Conservation (phyloP, 176 grass and related monocot genomes). For the Oropetium thomaeum region DNA sequence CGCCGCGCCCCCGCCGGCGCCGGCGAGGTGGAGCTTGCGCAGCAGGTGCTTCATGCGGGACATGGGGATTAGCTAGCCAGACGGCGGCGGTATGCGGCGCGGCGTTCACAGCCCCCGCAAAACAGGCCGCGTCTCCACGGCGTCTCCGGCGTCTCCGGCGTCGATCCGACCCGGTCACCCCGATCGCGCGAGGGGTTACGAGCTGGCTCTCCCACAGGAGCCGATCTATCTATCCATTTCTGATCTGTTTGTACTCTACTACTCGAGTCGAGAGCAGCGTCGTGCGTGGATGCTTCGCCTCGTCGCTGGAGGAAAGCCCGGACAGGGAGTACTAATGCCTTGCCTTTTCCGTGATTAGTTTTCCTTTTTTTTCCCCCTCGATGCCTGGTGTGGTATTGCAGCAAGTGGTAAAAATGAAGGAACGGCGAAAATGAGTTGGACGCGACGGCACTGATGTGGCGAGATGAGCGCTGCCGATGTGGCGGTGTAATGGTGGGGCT, state of each 20-base stretch:
- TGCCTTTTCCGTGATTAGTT: not conserved
- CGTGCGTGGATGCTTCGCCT: conserved; percentile 30
- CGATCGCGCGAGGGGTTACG: not conserved
- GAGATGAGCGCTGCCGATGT: not conserved
- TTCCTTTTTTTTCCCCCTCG: not conserved
- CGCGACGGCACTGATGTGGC: not conserved
- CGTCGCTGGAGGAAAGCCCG: conserved; percentile 21
- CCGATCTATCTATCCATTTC: conserved; percentile 26
- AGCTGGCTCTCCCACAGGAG: not conserved
- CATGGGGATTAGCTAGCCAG: conserved; percentile 26
- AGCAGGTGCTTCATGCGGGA: conserved; percentile 96
- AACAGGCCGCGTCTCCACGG: not conserved
- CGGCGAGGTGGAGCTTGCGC: conserved; percentile 82
- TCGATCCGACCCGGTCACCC: not conserved
- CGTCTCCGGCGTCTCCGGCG: not conserved
- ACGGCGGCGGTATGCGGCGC: conserved; percentile 34
- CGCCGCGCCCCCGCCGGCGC: conserved; percentile 19
- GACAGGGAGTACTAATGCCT: conserved; percentile 5
- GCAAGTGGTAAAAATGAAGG: not conserved
- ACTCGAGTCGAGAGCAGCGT: not conserved
- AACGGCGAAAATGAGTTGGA: not conserved
- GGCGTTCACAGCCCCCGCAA: not conserved
- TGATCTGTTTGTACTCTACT: conserved; percentile 13
- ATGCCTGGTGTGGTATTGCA: not conserved
- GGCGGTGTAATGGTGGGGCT: not conserved